Evolutionary conservation across 306 rosid species (phyloP).

Genomic region (Gastrolobium villosum): DNA sequence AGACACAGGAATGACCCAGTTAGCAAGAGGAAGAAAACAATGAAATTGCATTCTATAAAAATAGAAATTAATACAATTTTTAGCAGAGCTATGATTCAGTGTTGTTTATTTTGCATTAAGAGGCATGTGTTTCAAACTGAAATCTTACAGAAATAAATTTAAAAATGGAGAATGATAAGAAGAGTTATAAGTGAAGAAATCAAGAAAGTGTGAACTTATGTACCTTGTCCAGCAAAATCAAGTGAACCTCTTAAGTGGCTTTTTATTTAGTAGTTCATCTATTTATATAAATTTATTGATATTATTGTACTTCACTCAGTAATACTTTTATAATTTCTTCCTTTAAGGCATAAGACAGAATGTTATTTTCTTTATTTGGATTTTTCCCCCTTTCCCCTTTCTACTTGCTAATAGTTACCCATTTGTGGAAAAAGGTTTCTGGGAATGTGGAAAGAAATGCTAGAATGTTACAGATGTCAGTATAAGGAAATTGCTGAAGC

Average conservation of each 20-base stretch:
- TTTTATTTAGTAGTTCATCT: not conserved
- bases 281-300: not conserved
- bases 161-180: not conserved
- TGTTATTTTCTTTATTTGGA: constrained; percentile 9
- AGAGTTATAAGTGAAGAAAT: not conserved
- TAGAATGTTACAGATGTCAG: constrained; percentile 69
- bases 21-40: constrained; percentile 1
- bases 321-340: not conserved
- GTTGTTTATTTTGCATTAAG: not conserved
- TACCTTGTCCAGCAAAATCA: not conserved
- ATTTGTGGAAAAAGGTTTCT: constrained; percentile 54
- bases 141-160: not conserved
- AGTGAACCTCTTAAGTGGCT: not conserved
- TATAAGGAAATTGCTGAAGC: constrained; percentile 54
- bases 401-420: constrained; percentile 18
- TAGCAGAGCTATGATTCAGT: not conserved
- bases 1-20: not conserved
- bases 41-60: not conserved
- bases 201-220: not conserved
- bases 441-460: constrained; percentile 78
- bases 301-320: not conserved
- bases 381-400: not conserved
- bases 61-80: not conserved
- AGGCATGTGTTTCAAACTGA: not conserved
- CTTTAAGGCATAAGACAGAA: not conserved